Evolutionary conservation across 805 yeast genomes (phyloP), one percentile per base, ranked within the genome.

Genomic region (Metschnikowia kunwiensis): DNA sequence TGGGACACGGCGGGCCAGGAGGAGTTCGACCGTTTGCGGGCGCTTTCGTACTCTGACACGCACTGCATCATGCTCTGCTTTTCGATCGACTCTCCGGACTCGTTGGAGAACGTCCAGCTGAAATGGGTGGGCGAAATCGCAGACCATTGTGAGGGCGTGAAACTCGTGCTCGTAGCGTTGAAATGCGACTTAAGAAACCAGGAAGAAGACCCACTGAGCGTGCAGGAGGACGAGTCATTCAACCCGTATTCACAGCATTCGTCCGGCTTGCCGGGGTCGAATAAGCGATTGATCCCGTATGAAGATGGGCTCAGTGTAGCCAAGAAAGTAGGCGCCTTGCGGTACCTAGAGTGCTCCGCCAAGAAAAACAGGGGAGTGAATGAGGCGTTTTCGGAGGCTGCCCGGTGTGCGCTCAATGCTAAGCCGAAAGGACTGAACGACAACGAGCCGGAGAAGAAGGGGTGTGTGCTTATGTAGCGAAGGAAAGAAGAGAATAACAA

Each of bases 1-100:
- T 93, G 98, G 98, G 98, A 91, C 60, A 91, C 98, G 5, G 98
- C 98, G 1, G 98, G 98, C 6, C 98, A 91, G 69, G 98, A 91
- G 65, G 98, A 91, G 65, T 91, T 91, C 53, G 98, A 91, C 61
- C 75, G 97, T 46, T 73, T 91, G 60, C 77, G 98, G 60, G 86
- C 97, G 1, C 71, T 91, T 43, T 84, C 95, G 32, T 93, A 93
- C 61, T 81, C 89, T 18, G 97, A 93, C 61, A 93, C 98, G 3
- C 97, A 91, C 63, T 86, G 96, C 53, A 89, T 93, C 52, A 93
- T 91, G 89, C 75, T 91, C 40, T 93, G 98, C 67, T 91, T 91
- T 58, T 79, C 95, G 29, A 88, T 91, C 38, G 98, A 91, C 62
- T 86, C 96, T 4, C 78, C 83, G 22, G 98, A 93, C 61, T 91